These are phyloP conservation scores for Selaginella moellendorffii DNA, from an alignment of 75 land plant species.

Conservation along the genomic window DNA sequence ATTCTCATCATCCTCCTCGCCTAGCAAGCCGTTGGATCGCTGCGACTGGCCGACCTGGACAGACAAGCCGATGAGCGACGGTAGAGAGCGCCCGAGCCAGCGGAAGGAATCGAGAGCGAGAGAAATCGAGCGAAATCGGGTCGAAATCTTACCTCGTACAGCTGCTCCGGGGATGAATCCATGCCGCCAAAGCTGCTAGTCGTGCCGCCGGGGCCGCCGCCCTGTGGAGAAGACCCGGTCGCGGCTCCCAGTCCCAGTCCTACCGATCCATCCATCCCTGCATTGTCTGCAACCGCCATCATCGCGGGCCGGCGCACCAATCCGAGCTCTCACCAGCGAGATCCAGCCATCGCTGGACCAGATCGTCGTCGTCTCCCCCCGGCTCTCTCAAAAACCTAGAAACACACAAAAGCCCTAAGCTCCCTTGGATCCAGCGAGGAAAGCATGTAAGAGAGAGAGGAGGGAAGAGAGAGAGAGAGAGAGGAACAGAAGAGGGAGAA, in stretches of 20 bases:
- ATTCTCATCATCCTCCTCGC: conserved; percentile 14
- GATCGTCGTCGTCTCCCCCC: not conserved
- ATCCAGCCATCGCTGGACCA: not conserved
- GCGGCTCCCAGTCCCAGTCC: conserved; percentile 10
- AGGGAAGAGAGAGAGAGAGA: too few species aligned
- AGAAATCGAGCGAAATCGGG: not conserved
- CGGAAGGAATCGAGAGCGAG: not conserved
- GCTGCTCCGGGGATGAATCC: not conserved
- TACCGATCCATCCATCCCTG: conserved; percentile 6
- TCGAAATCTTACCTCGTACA: not conserved
- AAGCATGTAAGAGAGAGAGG: not conserved
- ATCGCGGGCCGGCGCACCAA: not conserved
- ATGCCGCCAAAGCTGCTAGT: conserved; percentile 8
- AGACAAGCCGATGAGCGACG: too few species aligned
- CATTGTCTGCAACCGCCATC: conserved; percentile 29
- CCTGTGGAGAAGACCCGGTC: conserved; percentile 3
- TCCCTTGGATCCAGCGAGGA: not conserved
- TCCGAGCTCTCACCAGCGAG: not conserved
- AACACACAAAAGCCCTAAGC: conserved; percentile 1
- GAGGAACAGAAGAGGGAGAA: not conserved
- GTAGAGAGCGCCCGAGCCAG: too few species aligned
- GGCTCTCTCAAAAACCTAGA: not conserved
- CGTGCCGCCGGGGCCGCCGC: conserved; percentile 3
- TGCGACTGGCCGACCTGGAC: conserved; percentile 3
- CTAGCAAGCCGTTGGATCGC: conserved; percentile 15